phyloP scores from a whole-genome alignment of 257 asterid genomes.

The Echites panduratus region DNA sequence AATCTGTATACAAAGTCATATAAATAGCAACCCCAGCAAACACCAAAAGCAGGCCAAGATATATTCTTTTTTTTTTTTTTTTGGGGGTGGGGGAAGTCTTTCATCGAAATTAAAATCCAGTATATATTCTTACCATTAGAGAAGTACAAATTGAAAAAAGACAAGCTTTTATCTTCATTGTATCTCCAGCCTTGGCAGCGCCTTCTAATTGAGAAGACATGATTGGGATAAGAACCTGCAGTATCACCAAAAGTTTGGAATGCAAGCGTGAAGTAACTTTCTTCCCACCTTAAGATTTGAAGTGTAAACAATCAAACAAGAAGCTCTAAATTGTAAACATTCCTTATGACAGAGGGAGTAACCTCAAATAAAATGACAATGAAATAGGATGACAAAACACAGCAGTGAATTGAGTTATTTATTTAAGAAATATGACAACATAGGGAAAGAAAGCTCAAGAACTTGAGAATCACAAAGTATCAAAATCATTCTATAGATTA shows the following conservation, averaged over 20 bases:
- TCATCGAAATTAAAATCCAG: not conserved
- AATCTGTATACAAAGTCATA: slow-evolving; percentile 33
- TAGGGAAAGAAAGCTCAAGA: not conserved
- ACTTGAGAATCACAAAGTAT: not conserved
- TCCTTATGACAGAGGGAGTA: not conserved
- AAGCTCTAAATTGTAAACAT: not conserved
- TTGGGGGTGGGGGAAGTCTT: not conserved
- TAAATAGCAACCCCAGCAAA: not conserved
- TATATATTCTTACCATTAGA: slow-evolving; percentile 51
- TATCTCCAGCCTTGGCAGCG: slow-evolving; percentile 49
- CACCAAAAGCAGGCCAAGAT: not conserved
- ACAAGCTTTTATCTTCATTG: slow-evolving; percentile 60
- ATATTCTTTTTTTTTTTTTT: no score
- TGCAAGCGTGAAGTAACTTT: not conserved
- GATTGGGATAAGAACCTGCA: slow-evolving; percentile 78
- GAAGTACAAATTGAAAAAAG: slow-evolving; percentile 74
- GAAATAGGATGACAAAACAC: not conserved
- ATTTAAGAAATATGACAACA: not conserved
- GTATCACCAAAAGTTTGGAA: slow-evolving; percentile 17
- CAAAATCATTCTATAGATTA: not conserved
- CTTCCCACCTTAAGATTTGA: not conserved
- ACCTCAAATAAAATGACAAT: not conserved
- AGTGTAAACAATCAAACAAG: not conserved
- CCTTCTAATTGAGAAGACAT: slow-evolving; percentile 50
- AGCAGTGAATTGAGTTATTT: not conserved